Base-by-base conservation (phyloP, 176 grass and related monocot genomes). In the Triticum dicoccoides region DNA sequence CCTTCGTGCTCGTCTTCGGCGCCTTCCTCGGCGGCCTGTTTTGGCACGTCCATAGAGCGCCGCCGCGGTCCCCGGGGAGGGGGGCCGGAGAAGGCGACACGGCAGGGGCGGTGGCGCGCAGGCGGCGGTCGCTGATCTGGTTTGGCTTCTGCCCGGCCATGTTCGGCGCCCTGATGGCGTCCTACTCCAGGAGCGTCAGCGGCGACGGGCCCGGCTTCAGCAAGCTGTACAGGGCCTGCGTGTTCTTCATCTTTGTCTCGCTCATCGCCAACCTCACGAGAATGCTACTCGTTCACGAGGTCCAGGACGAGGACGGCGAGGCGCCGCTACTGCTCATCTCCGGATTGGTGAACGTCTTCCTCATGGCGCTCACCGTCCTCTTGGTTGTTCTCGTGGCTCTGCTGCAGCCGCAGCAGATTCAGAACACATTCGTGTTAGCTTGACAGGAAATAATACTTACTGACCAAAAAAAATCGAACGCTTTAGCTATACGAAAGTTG, bases 131-230 rank as follows among this genome's bases (percentile, higher is more conserved):
- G 61, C 12, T 80, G 37, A 24, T 65, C 12, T 65, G 61, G 59
- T 80, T 80, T 38, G 78, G 78, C 61, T 80, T 80, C 24, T 80
- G 61, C 24, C 78, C 61, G 6, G 59, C 78, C 12, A 80, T 80
- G 35, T 80, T 80, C 61, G 61, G 78, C 0, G 37, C 38, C 3
- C 23, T 80, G n/a, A 80, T 80, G 78, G 78, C 78, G 8, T 80
- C 78, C 78, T 80, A 80, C 8, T 80, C 78, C n/a, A 65, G 59
- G 12, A 80, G 78, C 37, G 42, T 80, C 61, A 30, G 30, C 23
- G 39, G 38, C 35, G 78, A 25, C 7, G 37, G 23, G 9, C n/a
- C 12, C 12, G 61, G 38, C 3, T 65, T 80, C 78, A 80, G n/a
- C 37, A 45, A 65, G 1, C 37, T 80, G 23, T 80, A 80, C 61